phyloP scores from a whole-genome alignment of 2,329 filamentous ascomycete species.

The Leptodontidium sp. region DNA sequence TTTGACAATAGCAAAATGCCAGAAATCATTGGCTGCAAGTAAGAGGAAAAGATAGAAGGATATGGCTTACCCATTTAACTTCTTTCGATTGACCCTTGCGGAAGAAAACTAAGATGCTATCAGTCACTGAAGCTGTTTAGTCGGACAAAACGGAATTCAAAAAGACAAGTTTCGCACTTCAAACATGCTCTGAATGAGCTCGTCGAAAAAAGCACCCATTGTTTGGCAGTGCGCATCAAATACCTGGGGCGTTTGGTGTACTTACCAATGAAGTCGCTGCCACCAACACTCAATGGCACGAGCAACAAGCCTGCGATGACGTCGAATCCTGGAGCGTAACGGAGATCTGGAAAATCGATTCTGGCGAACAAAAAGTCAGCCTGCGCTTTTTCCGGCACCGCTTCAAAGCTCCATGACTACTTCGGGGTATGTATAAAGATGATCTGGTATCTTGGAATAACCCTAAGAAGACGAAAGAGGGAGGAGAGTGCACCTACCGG shows the following conservation, averaged over 20 bases:
- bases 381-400: too few species aligned
- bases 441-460: too few species aligned
- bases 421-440: too few species aligned
- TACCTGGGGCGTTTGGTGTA: background rate
- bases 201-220: background rate
- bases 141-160: background rate
- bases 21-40: background rate
- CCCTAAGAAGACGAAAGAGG: too few species aligned
- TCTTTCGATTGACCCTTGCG: slow-evolving; percentile 78
- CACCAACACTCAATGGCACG: slow-evolving; percentile 79
- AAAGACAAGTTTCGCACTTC: background rate
- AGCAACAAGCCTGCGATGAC: slow-evolving; percentile 81
- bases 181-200: background rate
- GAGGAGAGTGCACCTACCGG: background rate
- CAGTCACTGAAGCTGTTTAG: background rate
- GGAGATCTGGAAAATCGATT: slow-evolving; percentile 81
- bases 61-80: slow-evolving; percentile 65
- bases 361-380: slow-evolving; percentile 33
- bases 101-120: slow-evolving; percentile 71
- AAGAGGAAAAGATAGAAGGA: background rate
- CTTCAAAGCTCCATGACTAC: too few species aligned
- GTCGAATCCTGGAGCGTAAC: slow-evolving; percentile 81
- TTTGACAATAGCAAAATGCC: too few species aligned
- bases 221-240: background rate
- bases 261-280: slow-evolving; percentile 76